Evolutionary conservation across 306 rosid genomes (phyloP).

Genomic region (Vigna angularis): DNA sequence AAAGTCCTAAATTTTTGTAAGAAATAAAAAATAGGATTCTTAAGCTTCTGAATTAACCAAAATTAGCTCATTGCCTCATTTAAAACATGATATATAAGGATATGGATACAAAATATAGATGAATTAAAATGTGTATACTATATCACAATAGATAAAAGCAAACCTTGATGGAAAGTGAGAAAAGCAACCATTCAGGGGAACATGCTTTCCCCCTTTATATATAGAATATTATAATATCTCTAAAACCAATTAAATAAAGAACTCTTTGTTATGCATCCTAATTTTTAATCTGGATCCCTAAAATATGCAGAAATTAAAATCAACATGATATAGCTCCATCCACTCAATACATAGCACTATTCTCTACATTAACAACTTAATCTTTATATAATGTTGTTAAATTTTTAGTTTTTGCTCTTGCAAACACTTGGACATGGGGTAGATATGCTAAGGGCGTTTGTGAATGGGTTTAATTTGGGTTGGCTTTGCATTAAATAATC

Average conservation of each 20-base stretch:
- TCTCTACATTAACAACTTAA: neutral
- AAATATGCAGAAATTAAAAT: constrained; percentile 12
- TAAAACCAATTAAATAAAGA: neutral
- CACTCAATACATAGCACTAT: neutral
- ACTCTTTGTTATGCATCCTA: neutral
- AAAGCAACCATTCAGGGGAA: neutral
- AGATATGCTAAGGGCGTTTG: too few relatives aligned
- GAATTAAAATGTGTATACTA: constrained; percentile 22
- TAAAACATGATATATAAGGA: neutral
- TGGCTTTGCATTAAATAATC: too few relatives aligned
- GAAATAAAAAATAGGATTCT: neutral
- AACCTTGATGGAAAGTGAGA: constrained; percentile 18
- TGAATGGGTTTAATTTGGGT: too few relatives aligned
- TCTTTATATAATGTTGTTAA: neutral
- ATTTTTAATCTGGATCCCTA: constrained; percentile 13
- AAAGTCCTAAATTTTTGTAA: constrained; percentile 16
- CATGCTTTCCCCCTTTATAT: neutral
- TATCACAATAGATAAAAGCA: constrained; percentile 2
- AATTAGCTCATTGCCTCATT: neutral
- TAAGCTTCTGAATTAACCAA: constrained; percentile 21
- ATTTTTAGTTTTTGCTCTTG: neutral
- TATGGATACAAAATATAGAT: neutral
- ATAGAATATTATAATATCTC: neutral
- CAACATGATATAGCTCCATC: constrained; percentile 18
- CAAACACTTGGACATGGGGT: neutral